Conservation (phyloP, 2,329 filamentous ascomycete species). For the Colletotrichum cuscutae region DNA sequence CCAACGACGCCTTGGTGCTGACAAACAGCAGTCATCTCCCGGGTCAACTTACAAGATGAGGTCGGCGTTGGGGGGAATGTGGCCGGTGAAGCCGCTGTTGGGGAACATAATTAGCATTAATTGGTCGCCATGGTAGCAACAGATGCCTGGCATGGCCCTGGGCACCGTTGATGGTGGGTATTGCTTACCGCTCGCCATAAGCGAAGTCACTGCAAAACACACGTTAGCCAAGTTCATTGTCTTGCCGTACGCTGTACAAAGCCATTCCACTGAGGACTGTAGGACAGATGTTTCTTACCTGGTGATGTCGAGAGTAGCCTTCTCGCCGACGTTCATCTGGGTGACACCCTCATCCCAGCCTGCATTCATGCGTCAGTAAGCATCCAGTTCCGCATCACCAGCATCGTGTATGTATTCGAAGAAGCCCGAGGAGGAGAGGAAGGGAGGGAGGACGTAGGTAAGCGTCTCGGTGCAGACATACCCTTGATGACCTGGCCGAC, state of each 20-base stretch:
- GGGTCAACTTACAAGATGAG: conserved; percentile 80
- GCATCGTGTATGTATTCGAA: neutral
- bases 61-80: conserved; percentile 79
- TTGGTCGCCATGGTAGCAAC: neutral
- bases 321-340: conserved; percentile 91
- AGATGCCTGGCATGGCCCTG: neutral
- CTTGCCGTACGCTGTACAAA: neutral
- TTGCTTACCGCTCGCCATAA: conserved; percentile 69
- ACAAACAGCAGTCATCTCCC: neutral
- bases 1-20: neutral
- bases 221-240: neutral
- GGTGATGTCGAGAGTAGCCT: conserved; percentile 84
- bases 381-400: neutral
- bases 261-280: neutral
- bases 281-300: conserved; percentile 60
- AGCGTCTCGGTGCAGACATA: conserved; percentile 50
- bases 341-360: conserved; percentile 88
- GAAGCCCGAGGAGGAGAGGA: neutral
- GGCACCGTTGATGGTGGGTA: neutral
- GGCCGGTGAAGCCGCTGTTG: conserved; percentile 78
- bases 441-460: neutral
- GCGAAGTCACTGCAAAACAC: conserved; percentile 64
- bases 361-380: conserved; percentile 46
- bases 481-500: conserved; percentile 87
- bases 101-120: neutral